Percentiles rank a stretch among this genome's conserved stretches.
Conservation (phyloP, 2,329 filamentous ascomycete genomes). For the Neobulgaria alba region DNA sequence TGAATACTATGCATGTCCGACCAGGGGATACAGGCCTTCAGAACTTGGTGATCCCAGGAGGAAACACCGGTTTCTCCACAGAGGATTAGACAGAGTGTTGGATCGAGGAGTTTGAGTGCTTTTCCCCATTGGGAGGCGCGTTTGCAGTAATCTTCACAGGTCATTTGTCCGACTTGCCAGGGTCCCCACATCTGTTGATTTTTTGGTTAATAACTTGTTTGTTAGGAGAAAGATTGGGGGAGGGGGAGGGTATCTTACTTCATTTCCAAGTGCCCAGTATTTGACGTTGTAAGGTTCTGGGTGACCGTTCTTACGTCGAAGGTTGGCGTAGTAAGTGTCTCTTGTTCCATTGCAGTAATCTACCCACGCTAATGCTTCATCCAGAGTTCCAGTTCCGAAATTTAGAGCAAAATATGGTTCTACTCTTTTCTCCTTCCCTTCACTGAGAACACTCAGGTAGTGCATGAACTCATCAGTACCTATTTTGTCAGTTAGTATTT, state of each 20-base stretch:
- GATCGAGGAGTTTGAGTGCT: constrained; percentile 49
- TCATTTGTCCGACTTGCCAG: constrained; percentile 46
- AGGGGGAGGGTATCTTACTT: constrained; percentile 31
- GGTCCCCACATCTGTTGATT: constrained; percentile 30
- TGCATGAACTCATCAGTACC: constrained; percentile 75
- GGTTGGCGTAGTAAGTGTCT: constrained; percentile 74
- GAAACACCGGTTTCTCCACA: constrained; percentile 54
- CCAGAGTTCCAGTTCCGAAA: constrained; percentile 62
- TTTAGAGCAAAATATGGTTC: constrained; percentile 77
- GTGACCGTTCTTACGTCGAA: constrained; percentile 66
- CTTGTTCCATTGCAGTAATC: constrained; percentile 79
- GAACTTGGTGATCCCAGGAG: constrained; percentile 54
- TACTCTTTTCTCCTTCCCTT: constrained; percentile 50
- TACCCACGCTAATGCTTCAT: constrained; percentile 61
- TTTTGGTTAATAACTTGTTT: neutral
- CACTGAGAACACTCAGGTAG: constrained; percentile 64
- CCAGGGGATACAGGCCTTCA: constrained; percentile 50
- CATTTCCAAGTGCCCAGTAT: constrained; percentile 81
- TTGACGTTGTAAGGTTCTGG: constrained; percentile 73
- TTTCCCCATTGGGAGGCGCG: constrained; percentile 51
- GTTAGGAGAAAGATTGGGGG: neutral
- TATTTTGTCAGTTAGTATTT: constrained; percentile 5
- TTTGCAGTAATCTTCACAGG: constrained; percentile 47
- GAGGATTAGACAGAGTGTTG: constrained; percentile 50
- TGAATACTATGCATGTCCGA: constrained; percentile 64